Percentiles rank a stretch among this genome's conserved stretches.
Conservation (phyloP, 257 asterid species). For the Nicotiana benthamiana region DNA sequence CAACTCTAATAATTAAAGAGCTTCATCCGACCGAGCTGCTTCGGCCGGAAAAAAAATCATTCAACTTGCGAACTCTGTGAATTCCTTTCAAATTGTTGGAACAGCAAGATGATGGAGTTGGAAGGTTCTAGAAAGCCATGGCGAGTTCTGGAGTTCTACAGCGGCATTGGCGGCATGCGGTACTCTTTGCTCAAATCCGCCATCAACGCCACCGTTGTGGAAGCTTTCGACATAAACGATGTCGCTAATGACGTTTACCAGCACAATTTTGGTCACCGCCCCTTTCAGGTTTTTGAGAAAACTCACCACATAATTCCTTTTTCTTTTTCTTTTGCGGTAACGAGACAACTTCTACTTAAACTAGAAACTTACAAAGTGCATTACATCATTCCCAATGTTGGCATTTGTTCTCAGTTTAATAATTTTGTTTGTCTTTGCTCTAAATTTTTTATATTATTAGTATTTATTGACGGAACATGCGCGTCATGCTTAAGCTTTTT, state of each 20-base stretch:
- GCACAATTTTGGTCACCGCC: conserved; percentile 91
- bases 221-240: conserved; percentile 90
- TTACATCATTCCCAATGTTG: too few species aligned
- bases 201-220: conserved; percentile 62
- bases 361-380: too few species aligned
- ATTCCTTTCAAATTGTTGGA: not conserved
- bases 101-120: conserved; percentile 2
- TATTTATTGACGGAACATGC: not conserved
- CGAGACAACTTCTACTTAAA: too few species aligned
- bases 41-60: not conserved
- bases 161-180: conserved; percentile 97
- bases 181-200: conserved; percentile 71
- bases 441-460: not conserved
- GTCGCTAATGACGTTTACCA: conserved; percentile 85
- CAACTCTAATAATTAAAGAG: not conserved
- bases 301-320: not conserved
- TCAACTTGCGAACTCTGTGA: not conserved
- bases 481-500: not conserved
- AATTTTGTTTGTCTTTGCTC: not conserved
- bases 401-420: too few species aligned
- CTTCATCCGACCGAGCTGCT: not conserved
- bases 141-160: conserved; percentile 89
- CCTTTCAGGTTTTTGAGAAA: conserved; percentile 48
- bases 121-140: conserved; percentile 58
- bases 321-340: too few species aligned